A percentile compares a stretch with the other conserved stretches of the same genome.
phyloP scores from a whole-genome alignment of 169 alveolate species.

The Plasmodium berghei region DNA sequence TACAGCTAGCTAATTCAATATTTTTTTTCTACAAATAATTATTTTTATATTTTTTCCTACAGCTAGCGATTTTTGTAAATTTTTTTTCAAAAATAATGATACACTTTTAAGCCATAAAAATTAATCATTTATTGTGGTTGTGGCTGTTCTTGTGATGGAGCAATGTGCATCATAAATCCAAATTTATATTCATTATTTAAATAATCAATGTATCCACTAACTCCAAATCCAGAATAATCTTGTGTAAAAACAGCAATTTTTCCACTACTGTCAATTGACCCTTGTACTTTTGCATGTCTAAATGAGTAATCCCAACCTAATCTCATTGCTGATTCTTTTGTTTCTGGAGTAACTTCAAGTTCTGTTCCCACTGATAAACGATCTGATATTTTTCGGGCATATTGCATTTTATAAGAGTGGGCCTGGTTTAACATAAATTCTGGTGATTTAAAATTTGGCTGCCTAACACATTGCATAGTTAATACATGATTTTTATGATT shows the following conservation, averaged over 20 bases:
- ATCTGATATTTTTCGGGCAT: constrained; percentile 87
- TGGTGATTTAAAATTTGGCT: constrained; percentile 90
- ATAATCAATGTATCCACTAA: constrained; percentile 92
- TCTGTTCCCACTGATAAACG: constrained; percentile 93
- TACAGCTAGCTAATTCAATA: no score
- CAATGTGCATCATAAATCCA: constrained; percentile 94
- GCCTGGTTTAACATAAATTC: constrained; percentile 83
- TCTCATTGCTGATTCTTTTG: constrained; percentile 85
- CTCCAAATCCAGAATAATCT: constrained; percentile 91
- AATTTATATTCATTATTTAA: constrained; percentile 90
- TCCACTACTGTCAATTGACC: constrained; percentile 91
- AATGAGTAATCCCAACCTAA: constrained; percentile 93
- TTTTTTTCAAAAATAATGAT: no score
- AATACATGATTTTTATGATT: constrained; percentile 84
- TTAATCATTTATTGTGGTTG: neutral
- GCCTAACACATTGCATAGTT: constrained; percentile 84
- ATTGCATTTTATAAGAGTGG: constrained; percentile 85
- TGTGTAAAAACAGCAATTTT: constrained; percentile 91
- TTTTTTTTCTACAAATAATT: no score
- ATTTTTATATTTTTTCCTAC: no score
- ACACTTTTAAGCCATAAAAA: no score
- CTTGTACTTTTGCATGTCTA: constrained; percentile 94
- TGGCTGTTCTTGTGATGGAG: constrained; percentile 86
- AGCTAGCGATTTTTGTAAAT: no score
- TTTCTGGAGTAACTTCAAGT: constrained; percentile 87